A percentile compares a stretch with the other conserved stretches of the same genome.
Evolutionary conservation across 1,284 basidiomycete genomes (phyloP).

Genomic region (Wolfiporia cocos): DNA sequence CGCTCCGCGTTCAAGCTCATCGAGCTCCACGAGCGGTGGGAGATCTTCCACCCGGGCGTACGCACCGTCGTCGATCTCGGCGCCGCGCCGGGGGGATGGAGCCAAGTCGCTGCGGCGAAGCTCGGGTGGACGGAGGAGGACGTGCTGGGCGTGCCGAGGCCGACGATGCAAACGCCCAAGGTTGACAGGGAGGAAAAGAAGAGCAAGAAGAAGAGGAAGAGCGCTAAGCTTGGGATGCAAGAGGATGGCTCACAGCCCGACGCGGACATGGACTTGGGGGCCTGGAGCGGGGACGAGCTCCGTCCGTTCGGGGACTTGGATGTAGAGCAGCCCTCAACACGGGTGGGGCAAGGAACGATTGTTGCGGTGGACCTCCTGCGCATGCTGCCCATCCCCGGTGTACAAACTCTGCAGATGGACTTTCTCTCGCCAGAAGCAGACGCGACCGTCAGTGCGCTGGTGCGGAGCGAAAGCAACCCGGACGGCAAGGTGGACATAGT

Average conservation of each 20-base stretch:
- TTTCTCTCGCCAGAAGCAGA: slow-evolving; percentile 62
- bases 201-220: background rate
- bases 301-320: background rate
- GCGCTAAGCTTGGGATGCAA: background rate
- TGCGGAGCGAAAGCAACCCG: slow-evolving; percentile 24
- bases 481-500: slow-evolving; percentile 61
- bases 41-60: slow-evolving; percentile 49
- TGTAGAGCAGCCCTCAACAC: background rate
- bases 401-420: slow-evolving; percentile 65
- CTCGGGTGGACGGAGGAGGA: slow-evolving; percentile 28
- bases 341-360: slow-evolving; percentile 44
- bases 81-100: slow-evolving; percentile 87
- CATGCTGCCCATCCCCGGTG: slow-evolving; percentile 64
- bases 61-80: slow-evolving; percentile 75
- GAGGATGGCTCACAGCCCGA: background rate
- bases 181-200: no score
- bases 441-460: slow-evolving; percentile 37
- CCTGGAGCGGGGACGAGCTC: background rate
- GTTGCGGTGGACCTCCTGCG: slow-evolving; percentile 72
- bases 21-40: slow-evolving; percentile 54
- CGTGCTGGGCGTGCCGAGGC: slow-evolving; percentile 5
- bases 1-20: slow-evolving; percentile 84
- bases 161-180: no score
- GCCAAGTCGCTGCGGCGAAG: slow-evolving; percentile 68
- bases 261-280: background rate